A percentile compares a stretch with the other conserved stretches of the same genome.
phyloP scores from a whole-genome alignment of 164 flowering plant species.

The Vitis amurensis region DNA sequence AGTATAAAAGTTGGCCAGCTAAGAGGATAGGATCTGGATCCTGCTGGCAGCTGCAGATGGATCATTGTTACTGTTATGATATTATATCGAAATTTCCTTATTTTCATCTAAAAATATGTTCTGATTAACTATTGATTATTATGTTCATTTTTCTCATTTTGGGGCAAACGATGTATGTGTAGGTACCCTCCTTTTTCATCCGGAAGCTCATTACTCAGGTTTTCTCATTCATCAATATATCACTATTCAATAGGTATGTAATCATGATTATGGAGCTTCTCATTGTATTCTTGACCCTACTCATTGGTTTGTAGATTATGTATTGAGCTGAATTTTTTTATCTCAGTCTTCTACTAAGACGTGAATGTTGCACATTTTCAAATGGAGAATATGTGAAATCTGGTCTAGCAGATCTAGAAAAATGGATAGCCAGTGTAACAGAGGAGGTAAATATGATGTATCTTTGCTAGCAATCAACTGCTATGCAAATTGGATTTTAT shows the following conservation, averaged over 20 bases:
- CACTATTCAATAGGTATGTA: conserved; percentile 85
- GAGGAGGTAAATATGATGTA: conserved; percentile 62
- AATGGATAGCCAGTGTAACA: conserved; percentile 75
- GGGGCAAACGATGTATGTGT: conserved; percentile 1
- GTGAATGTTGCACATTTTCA: conserved; percentile 96
- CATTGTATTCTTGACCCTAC: neutral
- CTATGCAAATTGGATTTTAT: neutral
- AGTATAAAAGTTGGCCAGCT: too few relatives aligned
- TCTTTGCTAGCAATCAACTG: neutral
- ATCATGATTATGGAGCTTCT: neutral
- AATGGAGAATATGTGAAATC: conserved; percentile 98
- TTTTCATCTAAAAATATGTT: neutral
- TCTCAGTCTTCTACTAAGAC: conserved; percentile 81
- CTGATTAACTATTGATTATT: neutral
- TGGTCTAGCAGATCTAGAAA: conserved; percentile 89
- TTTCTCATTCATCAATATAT: conserved; percentile 90
- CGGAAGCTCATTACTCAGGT: conserved; percentile 92
- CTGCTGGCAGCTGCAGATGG: too few relatives aligned
- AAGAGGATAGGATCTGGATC: too few relatives aligned
- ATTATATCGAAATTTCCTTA: too few relatives aligned
- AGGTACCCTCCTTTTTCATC: conserved; percentile 94
- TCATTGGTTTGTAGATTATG: neutral
- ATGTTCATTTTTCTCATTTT: conserved; percentile 6
- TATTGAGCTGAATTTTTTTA: conserved; percentile 12
- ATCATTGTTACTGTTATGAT: too few relatives aligned